Evolutionary conservation across 331 rosid species (phyloP).

Genomic region (Quercus phellos): DNA sequence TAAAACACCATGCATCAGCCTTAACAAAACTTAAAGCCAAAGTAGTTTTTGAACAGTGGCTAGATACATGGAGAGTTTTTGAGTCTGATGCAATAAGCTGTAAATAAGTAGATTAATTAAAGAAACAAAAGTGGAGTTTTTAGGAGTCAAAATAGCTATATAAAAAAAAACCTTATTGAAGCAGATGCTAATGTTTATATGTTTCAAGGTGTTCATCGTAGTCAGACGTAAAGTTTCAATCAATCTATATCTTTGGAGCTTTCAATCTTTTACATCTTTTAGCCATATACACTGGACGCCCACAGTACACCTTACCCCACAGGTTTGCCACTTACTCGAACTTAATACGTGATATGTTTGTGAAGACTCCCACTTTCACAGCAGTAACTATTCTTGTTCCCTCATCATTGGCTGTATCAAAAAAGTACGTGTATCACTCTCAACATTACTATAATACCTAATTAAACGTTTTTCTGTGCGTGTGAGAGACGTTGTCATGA

Average conservation of each 20-base stretch:
- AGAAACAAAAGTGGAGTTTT: too few relatives aligned
- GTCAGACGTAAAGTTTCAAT: neutral
- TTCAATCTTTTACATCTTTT: neutral
- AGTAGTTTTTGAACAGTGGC: too few relatives aligned
- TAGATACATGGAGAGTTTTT: too few relatives aligned
- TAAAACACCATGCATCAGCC: too few relatives aligned
- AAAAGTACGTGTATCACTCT: neutral
- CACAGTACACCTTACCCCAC: neutral
- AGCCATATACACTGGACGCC: neutral
- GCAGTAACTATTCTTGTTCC: slow-evolving; percentile 15
- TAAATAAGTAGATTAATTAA: too few relatives aligned
- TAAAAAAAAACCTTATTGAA: too few relatives aligned
- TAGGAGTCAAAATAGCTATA: too few relatives aligned
- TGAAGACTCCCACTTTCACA: slow-evolving; percentile 2
- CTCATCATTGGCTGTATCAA: neutral
- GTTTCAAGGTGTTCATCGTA: too few relatives aligned
- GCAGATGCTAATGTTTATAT: neutral
- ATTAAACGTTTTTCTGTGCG: neutral
- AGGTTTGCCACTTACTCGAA: neutral
- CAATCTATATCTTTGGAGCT: neutral
- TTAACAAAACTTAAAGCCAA: too few relatives aligned
- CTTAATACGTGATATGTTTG: neutral
- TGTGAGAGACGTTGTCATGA: neutral
- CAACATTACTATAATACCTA: neutral
- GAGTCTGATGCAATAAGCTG: too few relatives aligned